Evolutionary conservation across 2,329 filamentous ascomycete genomes (phyloP), one percentile per base, ranked within the genome.

Genomic region (Botrytis fragariae): DNA sequence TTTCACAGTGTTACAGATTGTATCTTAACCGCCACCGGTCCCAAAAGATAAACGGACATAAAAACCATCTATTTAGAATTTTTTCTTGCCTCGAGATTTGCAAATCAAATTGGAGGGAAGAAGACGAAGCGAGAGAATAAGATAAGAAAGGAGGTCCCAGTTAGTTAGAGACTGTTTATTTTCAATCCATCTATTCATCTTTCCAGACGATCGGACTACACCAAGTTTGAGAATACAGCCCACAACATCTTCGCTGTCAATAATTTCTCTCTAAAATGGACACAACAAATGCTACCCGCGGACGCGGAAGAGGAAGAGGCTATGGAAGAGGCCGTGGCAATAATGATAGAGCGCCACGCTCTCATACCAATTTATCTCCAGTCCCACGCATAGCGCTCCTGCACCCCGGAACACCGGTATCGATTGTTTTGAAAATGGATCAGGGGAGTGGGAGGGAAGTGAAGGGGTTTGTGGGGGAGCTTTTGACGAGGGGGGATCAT

Each of bases 391-490:
- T 76, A 16, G 67, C 75, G 16, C 76, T 79, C 45, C 75, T 81
- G 22, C 44, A 75, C 6, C 62, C 74, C 5, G 78, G 78, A 25
- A 75, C 77, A 32, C 60, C 75, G 10, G 80, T 81, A 14, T 80
- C 78, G 2, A 80, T 81, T 39, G 77, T 81, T 4, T 62, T 81
- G 39, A 81, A 81, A 74, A 60, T 75, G 20, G 80, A 81, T 65
- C 80, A 81, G 71, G 74, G 75, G 39, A 81, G 79, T 18, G 80
- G 80, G 1, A 74, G 70, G n/a, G 75, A 80, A 60, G 77, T 80
- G 1, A 75, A 78, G 64, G 80, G 80, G 16, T 74, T 76, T 5
- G 78, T 80, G 9, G 76, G 72, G 29, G 78, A 81, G 35, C 61
- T 81, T 7, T 69, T 81, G 54, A 80, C 79, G 22, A 73, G 74